Evolutionary conservation across 1,139 yeast genomes (phyloP), one percentile per base, ranked within the genome.

Genomic region (Tardiomyces digboiensis): DNA sequence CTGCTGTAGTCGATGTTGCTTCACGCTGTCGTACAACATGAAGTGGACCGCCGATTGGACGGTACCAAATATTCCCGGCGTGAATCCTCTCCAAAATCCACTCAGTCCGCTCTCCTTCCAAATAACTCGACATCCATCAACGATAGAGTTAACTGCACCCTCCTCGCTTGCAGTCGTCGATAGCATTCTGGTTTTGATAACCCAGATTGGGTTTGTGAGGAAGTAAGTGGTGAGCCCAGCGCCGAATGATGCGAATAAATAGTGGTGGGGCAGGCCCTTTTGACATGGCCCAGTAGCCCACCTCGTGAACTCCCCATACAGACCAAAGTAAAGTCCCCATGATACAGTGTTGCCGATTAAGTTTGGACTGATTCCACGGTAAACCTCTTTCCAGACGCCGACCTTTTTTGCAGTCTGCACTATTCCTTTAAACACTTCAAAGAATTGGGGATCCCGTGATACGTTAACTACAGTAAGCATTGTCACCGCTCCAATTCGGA

Each of bases 171-270:
- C 65, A 14, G 77, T 67, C 2, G 86, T 70, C 19, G 88, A 79
- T 54, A 91, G 69, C 51, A 89, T 82, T 47, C 97, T 70, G 0
- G 98, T 91, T 62, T 91, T 91, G 38, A 87, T 63, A 2, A 87
- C 93, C 96, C 96, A 87, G 5, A 91, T 74, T 0, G 98, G 98
- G 60, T 88, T 91, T 1, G 98, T 89, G 14, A 84, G 42, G 0
- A 86, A 50, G 1, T 94, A 75, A 0, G 97, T 87, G 8, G 79
- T 56, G 23, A 80, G 57, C 0, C 98, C 98, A 0, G 97, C 89
- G 3, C 69, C 49, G 40, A 77, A 70, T 2, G 86, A 82, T 42
- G 82, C 66, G 2, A 65, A 45, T 39, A 80, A 55, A 55, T 76
- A 80, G 40, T 21, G 12, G 22, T 23, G 42, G 29, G 23, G 37